Percentiles rank a stretch among this genome's conserved stretches.
These are phyloP conservation scores for Grosmannia penicillata DNA, from an alignment of 2,329 filamentous ascomycete genomes.

Conservation along the genomic window DNA sequence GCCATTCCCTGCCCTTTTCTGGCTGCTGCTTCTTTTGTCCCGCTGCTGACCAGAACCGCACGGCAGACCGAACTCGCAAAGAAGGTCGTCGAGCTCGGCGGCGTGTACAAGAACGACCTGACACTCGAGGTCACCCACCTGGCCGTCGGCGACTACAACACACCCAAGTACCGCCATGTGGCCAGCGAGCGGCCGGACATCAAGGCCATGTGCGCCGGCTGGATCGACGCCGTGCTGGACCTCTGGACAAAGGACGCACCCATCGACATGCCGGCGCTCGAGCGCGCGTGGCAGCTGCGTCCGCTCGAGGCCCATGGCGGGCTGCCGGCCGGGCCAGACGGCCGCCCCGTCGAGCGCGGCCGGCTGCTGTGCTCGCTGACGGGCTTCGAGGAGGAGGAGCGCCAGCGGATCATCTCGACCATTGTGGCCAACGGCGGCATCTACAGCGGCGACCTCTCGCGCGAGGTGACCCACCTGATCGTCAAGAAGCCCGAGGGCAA, in stretches of 20 bases:
- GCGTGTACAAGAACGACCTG: slow-evolving; percentile 74
- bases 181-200: slow-evolving; percentile 80
- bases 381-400: slow-evolving; percentile 47
- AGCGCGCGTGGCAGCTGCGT: slow-evolving; percentile 49
- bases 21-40: not conserved
- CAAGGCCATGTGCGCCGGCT: slow-evolving; percentile 64
- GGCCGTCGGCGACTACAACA: slow-evolving; percentile 77
- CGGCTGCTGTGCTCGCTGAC: slow-evolving; percentile 39
- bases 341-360: slow-evolving; percentile 18
- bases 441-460: slow-evolving; percentile 80
- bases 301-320: slow-evolving; percentile 42
- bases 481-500: slow-evolving; percentile 65
- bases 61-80: slow-evolving; percentile 31
- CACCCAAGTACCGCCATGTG: slow-evolving; percentile 90
- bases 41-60: not conserved
- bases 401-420: slow-evolving; percentile 54
- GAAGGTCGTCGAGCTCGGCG: slow-evolving; percentile 68
- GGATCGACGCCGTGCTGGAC: slow-evolving; percentile 67
- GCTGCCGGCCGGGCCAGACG: slow-evolving; percentile 16
- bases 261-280: slow-evolving; percentile 56
- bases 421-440: slow-evolving; percentile 59
- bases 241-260: slow-evolving; percentile 69
- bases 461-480: slow-evolving; percentile 74
- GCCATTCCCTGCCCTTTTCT: slow-evolving; percentile 6
- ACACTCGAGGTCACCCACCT: slow-evolving; percentile 95